Base-by-base conservation (phyloP, 2,329 filamentous ascomycete genomes). In the Apiospora marii region DNA sequence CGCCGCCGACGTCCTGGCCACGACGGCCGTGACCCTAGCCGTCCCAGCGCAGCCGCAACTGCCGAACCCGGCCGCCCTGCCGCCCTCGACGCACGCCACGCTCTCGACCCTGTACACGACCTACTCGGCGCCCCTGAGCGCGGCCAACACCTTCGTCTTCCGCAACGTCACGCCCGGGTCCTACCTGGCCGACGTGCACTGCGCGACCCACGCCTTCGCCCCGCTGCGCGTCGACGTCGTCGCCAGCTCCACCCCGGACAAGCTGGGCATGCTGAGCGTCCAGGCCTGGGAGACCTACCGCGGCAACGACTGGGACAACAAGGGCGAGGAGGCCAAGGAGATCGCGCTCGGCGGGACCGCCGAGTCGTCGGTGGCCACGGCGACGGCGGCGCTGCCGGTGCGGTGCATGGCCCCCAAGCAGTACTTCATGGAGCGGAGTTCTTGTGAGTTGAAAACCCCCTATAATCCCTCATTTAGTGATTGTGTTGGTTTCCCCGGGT, bases 261-360 rank as follows among this genome's bases (percentile, higher is more conserved):
- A 51, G 70, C 41, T 41, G 77, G 75, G 75, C 4, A 79, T 73
- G 61, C 77, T 85, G 51, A 81, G 87, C 67, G 86, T 94, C 3
- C 84, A 87, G 58, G 91, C 91, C 41, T 96, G 93, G 92, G 93
- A 96, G 85, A 97, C 94, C 37, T 97, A 92, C 81, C 87, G 94
- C 68, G 95, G 94, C 0, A 96, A 97, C 78, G 93, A 96, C 77
- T 98, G 96, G 95, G 91, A 87, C 24, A 97, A 98, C 81, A 93
- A 91, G 79, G 96, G 95, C 22, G 92, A 93, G 84, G 86, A 81
- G 67, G 84, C 88, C 44, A 75, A 75, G 4, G 84, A 82, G 30
- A 82, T 84, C 44, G 83, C 80, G 1, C 81, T 73, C n/a, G 77
- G 67, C 1, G 80, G 70, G 72, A 74, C 74, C 78, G n/a, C 27